phyloP scores from a whole-genome alignment of 139 green algal species.

The Micromonas pusilla region DNA sequence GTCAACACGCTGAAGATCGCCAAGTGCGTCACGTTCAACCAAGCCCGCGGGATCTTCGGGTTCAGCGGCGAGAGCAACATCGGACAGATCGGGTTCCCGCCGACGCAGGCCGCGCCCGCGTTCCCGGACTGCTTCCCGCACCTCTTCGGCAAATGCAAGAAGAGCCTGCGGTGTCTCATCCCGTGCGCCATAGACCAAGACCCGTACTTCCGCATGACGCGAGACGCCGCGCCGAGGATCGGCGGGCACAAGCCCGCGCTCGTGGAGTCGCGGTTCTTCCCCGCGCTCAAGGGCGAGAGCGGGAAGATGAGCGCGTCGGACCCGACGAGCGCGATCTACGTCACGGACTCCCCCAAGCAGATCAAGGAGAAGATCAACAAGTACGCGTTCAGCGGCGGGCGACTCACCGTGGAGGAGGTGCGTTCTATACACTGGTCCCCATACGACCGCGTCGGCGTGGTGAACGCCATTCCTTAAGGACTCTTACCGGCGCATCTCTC shows the following conservation, averaged over 20 bases:
- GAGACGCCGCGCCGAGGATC: slow-evolving; percentile 77
- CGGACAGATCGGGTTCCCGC: slow-evolving; percentile 91
- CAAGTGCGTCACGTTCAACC: slow-evolving; percentile 85
- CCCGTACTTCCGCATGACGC: slow-evolving; percentile 91
- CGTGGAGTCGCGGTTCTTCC: slow-evolving; percentile 90
- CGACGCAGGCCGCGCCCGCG: slow-evolving; percentile 82
- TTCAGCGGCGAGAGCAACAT: slow-evolving; percentile 84
- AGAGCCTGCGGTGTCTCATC: slow-evolving; percentile 86
- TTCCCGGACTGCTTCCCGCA: slow-evolving; percentile 93
- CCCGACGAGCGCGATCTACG: slow-evolving; percentile 82
- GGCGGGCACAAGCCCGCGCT: slow-evolving; percentile 83
- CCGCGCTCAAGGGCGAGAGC: slow-evolving; percentile 84
- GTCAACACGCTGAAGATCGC: slow-evolving; percentile 81
- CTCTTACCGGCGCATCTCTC: no score
- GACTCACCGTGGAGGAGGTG: slow-evolving; percentile 82
- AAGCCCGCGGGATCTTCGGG: slow-evolving; percentile 85
- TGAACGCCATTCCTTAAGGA: no score
- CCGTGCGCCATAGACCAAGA: slow-evolving; percentile 97
- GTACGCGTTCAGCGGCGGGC: slow-evolving; percentile 86
- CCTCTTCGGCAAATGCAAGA: slow-evolving; percentile 75
- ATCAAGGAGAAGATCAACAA: slow-evolving; percentile 73
- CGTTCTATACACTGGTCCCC: no score
- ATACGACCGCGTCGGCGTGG: no score
- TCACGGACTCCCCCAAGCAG: slow-evolving; percentile 78
- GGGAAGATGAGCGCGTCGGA: slow-evolving; percentile 95